These are phyloP conservation scores for Geotrichum ghanense DNA, from an alignment of 805 yeast species.

Conservation along the genomic window DNA sequence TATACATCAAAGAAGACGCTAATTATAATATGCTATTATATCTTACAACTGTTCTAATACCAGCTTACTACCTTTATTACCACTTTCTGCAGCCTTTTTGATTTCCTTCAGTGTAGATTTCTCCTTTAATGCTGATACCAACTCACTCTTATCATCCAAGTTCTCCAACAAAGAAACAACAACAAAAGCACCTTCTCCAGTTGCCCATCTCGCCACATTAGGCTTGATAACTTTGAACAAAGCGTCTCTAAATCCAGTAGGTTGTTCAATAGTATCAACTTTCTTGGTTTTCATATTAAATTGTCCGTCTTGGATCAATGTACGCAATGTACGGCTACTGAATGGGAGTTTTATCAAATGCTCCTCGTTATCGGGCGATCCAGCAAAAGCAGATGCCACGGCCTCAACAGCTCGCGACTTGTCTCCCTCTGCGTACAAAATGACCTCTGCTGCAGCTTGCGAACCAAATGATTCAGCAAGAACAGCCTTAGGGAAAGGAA, in stretches of 20 bases:
- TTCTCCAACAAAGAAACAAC: slow-evolving; percentile 71
- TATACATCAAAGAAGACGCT: no score
- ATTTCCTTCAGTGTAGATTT: slow-evolving; percentile 9
- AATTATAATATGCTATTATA: no score
- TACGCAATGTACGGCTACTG: slow-evolving; percentile 60
- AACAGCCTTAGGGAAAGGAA: slow-evolving; percentile 38
- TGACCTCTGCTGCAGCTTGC: slow-evolving; percentile 69
- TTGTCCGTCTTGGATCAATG: slow-evolving; percentile 75
- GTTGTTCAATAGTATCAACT: slow-evolving; percentile 33
- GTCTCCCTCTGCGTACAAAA: slow-evolving; percentile 43
- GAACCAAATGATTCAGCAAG: slow-evolving; percentile 67
- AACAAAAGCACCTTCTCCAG: slow-evolving; percentile 64
- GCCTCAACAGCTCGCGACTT: slow-evolving; percentile 36
- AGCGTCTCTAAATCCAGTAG: slow-evolving; percentile 30
- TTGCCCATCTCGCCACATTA: slow-evolving; percentile 56
- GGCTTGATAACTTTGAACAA: slow-evolving; percentile 42
- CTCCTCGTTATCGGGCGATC: slow-evolving; percentile 56
- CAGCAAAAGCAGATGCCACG: slow-evolving; percentile 47
- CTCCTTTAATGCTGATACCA: slow-evolving; percentile 39
- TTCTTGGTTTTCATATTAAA: slow-evolving; percentile 58
- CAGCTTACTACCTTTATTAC: slow-evolving; percentile 26
- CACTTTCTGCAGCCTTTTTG: slow-evolving; percentile 18
- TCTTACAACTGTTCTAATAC: slow-evolving; percentile 18
- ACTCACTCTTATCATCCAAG: slow-evolving; percentile 33
- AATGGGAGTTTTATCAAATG: slow-evolving; percentile 55